phyloP scores from a whole-genome alignment of 139 green algal species.

The Trebouxia sp. region DNA sequence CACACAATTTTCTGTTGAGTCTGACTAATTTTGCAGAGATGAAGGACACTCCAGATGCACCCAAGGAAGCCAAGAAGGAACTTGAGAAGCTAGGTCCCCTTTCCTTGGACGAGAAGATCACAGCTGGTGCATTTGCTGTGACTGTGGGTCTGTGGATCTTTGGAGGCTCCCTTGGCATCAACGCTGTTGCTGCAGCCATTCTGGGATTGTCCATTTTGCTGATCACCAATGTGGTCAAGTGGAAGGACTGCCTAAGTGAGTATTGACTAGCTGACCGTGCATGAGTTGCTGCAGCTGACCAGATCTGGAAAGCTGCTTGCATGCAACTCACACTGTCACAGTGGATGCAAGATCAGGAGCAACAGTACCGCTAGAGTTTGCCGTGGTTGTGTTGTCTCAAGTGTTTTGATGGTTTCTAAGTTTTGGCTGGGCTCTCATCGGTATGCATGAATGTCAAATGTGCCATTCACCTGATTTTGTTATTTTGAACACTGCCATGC shows the following conservation, averaged over 20 bases:
- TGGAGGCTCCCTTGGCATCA: constrained; percentile 85
- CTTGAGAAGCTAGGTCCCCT: constrained; percentile 94
- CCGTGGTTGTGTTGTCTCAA: too few relatives aligned
- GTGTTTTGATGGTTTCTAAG: too few relatives aligned
- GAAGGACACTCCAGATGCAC: constrained; percentile 96
- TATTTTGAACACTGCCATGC: background rate
- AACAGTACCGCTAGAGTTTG: too few relatives aligned
- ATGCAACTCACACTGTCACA: too few relatives aligned
- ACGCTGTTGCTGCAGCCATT: constrained; percentile 94
- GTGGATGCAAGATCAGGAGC: too few relatives aligned
- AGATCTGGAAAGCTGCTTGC: too few relatives aligned
- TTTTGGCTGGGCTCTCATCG: too few relatives aligned
- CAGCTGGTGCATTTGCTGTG: constrained; percentile 77
- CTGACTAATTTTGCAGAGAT: constrained; percentile 22
- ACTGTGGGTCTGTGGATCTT: constrained; percentile 96
- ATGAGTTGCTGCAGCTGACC: background rate
- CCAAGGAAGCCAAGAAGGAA: constrained; percentile 80
- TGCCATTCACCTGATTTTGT: background rate
- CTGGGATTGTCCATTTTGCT: constrained; percentile 94
- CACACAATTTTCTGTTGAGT: too few relatives aligned
- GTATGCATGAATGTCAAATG: too few relatives aligned
- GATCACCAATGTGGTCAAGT: constrained; percentile 74
- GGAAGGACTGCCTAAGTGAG: constrained; percentile 75
- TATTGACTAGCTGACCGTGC: background rate
- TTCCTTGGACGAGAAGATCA: constrained; percentile 95